A percentile compares a stretch with the other conserved stretches of the same genome.
Conservation (phyloP, 345 rosid genomes). For the Clausena lansium region DNA sequence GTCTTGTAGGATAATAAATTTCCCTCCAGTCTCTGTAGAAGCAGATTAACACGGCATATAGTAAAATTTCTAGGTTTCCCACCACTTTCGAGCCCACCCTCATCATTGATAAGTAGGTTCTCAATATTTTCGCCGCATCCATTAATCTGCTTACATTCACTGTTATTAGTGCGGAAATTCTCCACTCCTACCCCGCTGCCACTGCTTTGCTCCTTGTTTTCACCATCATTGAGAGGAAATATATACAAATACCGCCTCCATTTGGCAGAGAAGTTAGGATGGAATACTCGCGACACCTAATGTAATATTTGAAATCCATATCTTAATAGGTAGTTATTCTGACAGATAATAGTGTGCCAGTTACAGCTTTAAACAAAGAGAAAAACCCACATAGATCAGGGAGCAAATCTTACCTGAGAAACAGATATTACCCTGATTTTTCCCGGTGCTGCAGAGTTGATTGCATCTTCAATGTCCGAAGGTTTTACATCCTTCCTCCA, state of each 20-base stretch:
- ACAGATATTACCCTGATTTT: slow-evolving; percentile 67
- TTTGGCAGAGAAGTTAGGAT: slow-evolving; percentile 95
- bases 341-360: neutral
- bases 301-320: slow-evolving; percentile 12
- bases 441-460: slow-evolving; percentile 63
- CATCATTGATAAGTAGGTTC: slow-evolving; percentile 21
- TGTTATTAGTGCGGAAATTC: slow-evolving; percentile 24
- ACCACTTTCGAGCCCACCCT: slow-evolving; percentile 36
- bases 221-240: slow-evolving; percentile 66
- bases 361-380: neutral
- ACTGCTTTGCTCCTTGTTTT: slow-evolving; percentile 31
- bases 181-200: slow-evolving; percentile 29
- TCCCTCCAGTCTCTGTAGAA: slow-evolving; percentile 78
- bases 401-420: slow-evolving; percentile 51
- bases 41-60: slow-evolving; percentile 65
- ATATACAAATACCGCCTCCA: slow-evolving; percentile 93
- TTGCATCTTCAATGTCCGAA: slow-evolving; percentile 55
- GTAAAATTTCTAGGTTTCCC: slow-evolving; percentile 55
- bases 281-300: slow-evolving; percentile 81
- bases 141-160: slow-evolving; percentile 22
- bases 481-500: slow-evolving; percentile 80
- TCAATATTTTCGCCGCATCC: slow-evolving; percentile 31
- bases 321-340: neutral
- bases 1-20: slow-evolving; percentile 73
- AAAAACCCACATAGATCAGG: neutral